These are phyloP conservation scores for Aspergillus sp. DNA, from an alignment of 2,329 filamentous ascomycete species.

Conservation along the genomic window DNA sequence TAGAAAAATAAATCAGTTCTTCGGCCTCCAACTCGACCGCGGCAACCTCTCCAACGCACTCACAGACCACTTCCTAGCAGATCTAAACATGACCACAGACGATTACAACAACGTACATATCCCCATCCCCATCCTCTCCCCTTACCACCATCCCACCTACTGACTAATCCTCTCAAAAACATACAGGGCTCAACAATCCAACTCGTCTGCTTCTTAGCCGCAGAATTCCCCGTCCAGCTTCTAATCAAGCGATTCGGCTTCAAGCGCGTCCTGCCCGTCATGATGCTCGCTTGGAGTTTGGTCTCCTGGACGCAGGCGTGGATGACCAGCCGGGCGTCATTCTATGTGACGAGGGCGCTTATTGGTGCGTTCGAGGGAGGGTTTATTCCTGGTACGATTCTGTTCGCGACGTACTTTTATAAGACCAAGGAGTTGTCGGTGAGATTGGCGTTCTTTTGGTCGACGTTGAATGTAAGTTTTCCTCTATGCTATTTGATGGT, in stretches of 20 bases:
- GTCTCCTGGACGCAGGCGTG: conserved; percentile 42
- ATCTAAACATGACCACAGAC: conserved; percentile 37
- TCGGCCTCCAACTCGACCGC: conserved; percentile 36
- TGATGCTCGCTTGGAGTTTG: conserved; percentile 51
- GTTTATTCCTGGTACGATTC: conserved; percentile 40
- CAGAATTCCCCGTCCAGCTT: conserved; percentile 51
- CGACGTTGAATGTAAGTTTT: conserved; percentile 33
- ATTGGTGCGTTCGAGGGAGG: conserved; percentile 46
- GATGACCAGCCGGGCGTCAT: conserved; percentile 35
- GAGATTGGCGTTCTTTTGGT: conserved; percentile 49
- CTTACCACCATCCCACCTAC: too few species aligned
- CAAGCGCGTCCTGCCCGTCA: conserved; percentile 48
- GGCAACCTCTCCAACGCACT: conserved; percentile 40
- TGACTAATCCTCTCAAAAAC: too few species aligned
- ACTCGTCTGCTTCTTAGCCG: conserved; percentile 30
- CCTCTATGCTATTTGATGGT: background rate
- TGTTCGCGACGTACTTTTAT: conserved; percentile 48
- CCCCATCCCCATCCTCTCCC: too few species aligned
- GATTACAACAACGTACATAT: conserved; percentile 41
- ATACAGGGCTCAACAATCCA: conserved; percentile 29
- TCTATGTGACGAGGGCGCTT: conserved; percentile 42
- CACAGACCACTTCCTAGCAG: conserved; percentile 41
- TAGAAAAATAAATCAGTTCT: conserved; percentile 26
- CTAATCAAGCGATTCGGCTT: conserved; percentile 51
- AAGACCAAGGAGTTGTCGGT: conserved; percentile 45